Evolutionary conservation across 208 protist species (phyloP).

Genomic region (Trypanosoma rangeli): DNA sequence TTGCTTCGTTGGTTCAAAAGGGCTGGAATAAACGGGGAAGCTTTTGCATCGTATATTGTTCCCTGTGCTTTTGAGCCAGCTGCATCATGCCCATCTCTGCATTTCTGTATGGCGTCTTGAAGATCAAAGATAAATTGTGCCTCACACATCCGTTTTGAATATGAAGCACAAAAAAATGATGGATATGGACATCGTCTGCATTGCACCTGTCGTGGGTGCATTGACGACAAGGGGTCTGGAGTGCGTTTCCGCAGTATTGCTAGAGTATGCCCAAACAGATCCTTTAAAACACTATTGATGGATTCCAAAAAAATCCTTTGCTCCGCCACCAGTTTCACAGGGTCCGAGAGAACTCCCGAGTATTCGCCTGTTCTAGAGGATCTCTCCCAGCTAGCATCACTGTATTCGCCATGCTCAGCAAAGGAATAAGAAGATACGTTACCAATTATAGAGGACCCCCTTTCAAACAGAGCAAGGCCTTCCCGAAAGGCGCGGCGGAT

Average conservation of each 20-base stretch:
- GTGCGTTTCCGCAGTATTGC: constrained; percentile 32
- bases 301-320: not conserved
- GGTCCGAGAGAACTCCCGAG: not conserved
- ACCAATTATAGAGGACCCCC: constrained; percentile 30
- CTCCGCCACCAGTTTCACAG: not conserved
- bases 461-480: constrained; percentile 47
- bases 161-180: constrained; percentile 64
- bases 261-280: constrained; percentile 68
- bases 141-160: constrained; percentile 58
- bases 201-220: constrained; percentile 27
- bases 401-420: constrained; percentile 7
- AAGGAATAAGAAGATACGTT: not conserved
- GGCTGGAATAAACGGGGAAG: constrained; percentile 15
- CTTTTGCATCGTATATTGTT: constrained; percentile 39
- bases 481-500: constrained; percentile 70
- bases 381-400: constrained; percentile 8
- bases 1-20: constrained; percentile 3
- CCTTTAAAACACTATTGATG: constrained; percentile 34
- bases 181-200: constrained; percentile 48
- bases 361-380: not conserved
- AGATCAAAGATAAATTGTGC: constrained; percentile 58
- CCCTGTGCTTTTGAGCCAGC: constrained; percentile 12
- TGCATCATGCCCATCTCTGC: constrained; percentile 20
- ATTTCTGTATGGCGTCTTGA: constrained; percentile 11
- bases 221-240: constrained; percentile 41